phyloP scores from a whole-genome alignment of 2,329 filamentous ascomycete species.

The Phialocephala subalpina region DNA sequence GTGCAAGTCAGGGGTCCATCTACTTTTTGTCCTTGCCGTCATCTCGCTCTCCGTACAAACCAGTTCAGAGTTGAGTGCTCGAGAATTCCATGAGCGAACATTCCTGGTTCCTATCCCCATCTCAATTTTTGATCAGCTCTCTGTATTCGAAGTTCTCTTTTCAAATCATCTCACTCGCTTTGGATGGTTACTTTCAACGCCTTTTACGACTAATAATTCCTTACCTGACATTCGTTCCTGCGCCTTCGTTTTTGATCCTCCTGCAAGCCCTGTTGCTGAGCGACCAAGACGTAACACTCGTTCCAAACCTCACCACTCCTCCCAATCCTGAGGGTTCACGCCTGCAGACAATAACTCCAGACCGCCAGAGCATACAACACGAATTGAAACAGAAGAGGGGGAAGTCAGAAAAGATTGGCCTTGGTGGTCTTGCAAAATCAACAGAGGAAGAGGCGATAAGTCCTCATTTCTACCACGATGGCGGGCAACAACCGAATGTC shows the following conservation, averaged over 20 bases:
- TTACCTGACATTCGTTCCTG: slow-evolving; percentile 3
- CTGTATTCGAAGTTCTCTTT: slow-evolving; percentile 19
- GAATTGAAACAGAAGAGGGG: slow-evolving; percentile 7
- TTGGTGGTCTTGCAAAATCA: slow-evolving; percentile 26
- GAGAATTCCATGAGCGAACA: slow-evolving; percentile 17
- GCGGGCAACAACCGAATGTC: slow-evolving; percentile 52
- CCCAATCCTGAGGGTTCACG: slow-evolving; percentile 1
- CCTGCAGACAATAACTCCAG: neutral
- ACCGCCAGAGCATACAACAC: neutral
- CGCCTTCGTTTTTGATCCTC: slow-evolving; percentile 15
- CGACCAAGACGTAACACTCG: slow-evolving; percentile 29
- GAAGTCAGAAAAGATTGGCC: slow-evolving; percentile 8
- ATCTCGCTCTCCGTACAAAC: neutral
- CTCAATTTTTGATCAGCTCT: slow-evolving; percentile 14
- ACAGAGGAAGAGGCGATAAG: slow-evolving; percentile 30
- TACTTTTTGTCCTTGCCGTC: neutral
- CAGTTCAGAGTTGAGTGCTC: neutral
- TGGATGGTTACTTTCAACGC: slow-evolving; percentile 48
- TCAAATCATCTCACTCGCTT: slow-evolving; percentile 64
- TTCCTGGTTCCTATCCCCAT: slow-evolving; percentile 16
- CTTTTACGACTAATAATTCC: slow-evolving; percentile 23
- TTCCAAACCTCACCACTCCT: slow-evolving; percentile 20
- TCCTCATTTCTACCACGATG: slow-evolving; percentile 36
- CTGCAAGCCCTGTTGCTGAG: slow-evolving; percentile 38
- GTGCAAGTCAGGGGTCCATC: neutral